Evolutionary conservation across 2,329 filamentous ascomycete genomes (phyloP), one percentile per base, ranked within the genome.

Genomic region (Apiospora malaysiana): DNA sequence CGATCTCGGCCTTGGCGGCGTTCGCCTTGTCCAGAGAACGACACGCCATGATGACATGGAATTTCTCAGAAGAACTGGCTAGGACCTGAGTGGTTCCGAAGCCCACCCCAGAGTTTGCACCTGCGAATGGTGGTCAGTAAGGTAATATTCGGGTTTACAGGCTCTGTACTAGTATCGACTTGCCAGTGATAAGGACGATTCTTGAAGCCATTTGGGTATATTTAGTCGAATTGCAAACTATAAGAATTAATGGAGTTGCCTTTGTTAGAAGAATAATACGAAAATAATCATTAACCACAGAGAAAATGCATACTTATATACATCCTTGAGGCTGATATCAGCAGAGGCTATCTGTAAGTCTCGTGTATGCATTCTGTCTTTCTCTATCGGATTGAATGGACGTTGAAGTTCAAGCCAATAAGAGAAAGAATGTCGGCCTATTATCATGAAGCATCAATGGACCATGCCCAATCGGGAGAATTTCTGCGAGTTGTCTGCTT

Each of bases 21-120:
- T 78, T 68, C 66, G 82, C 83, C 72, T 83, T 84, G 37, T 81
- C 77, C 12, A 75, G 7, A 37, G 78, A 81, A n/a, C 84, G 80
- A 49, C 74, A 74, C 25, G 78, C 80, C 25, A 85, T 77, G 40
- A 85, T 74, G 68, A 85, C 76, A 70, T 85, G 81, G 73, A 82
- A 82, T 16, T 80, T 72, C 4, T 79, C 73, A 8, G 84, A 79
- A 4, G 82, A 79, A 40, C 80, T 77, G 69, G 79, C 75, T 16
- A 82, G 74, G 2, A 76, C 72, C n/a, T 74, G 68, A 27, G 81
- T 81, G 8, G 84, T 79, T 70, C 83, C 84, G 70, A 82, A 81
- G 43, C 85, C 85, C 45, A 87, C 84, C 69, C 85, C 85, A 69
- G 81, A 81, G 73, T 84, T 87, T 45, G 81, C 83, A 71, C 80